These are phyloP conservation scores for Neurospora intermedia DNA, from an alignment of 495 filamentous ascomycete species.

Conservation along the genomic window DNA sequence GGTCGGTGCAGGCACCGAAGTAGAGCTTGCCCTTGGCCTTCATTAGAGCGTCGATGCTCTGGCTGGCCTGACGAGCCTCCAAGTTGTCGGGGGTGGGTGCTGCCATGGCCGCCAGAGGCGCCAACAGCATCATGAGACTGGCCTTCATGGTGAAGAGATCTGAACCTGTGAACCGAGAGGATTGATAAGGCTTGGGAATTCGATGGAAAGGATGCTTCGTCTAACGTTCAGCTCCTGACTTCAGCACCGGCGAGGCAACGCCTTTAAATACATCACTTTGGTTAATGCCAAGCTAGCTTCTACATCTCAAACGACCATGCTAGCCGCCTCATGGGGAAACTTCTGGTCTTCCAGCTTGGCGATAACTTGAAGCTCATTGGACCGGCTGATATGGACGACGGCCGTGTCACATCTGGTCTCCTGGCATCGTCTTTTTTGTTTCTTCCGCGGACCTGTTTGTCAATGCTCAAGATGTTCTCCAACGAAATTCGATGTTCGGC, in stretches of 20 bases:
- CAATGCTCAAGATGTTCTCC: background rate
- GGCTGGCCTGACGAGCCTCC: conserved; percentile 26
- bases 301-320: background rate
- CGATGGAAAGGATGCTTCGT: background rate
- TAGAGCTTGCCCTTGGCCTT: conserved; percentile 53
- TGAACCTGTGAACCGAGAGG: background rate
- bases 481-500: background rate
- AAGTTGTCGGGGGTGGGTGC: conserved; percentile 23
- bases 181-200: background rate
- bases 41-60: conserved; percentile 44
- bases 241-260: background rate
- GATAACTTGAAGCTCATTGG: background rate
- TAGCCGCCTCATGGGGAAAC: background rate
- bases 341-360: background rate
- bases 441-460: background rate
- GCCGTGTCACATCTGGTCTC: background rate
- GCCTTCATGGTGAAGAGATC: conserved; percentile 28
- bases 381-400: background rate
- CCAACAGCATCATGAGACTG: conserved; percentile 24
- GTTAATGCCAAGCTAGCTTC: background rate
- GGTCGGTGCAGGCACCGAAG: conserved; percentile 47
- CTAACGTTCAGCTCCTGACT: background rate
- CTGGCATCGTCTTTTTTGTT: background rate
- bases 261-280: background rate
- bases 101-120: conserved; percentile 24